A percentile compares a stretch with the other conserved stretches of the same genome.
Evolutionary conservation across 495 filamentous ascomycete genomes (phyloP).

Genomic region (Friedmanniomyces simplex): DNA sequence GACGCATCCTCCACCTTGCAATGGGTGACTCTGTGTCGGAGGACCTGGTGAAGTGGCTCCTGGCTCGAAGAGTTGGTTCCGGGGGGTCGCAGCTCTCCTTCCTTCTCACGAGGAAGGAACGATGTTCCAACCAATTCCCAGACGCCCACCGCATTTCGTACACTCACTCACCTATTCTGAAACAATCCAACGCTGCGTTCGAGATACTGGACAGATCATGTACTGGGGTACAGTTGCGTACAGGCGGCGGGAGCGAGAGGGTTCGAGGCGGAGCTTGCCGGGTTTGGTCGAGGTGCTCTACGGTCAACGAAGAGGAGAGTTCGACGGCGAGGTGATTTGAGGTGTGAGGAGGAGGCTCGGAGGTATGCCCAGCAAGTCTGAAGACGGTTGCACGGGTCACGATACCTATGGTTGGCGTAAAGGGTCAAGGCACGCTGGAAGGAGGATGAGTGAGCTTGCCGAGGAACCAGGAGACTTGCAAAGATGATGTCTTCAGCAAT

Average conservation of each 20-base stretch:
- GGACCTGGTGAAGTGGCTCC: too few species aligned
- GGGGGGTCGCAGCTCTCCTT: background rate
- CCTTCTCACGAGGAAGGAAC: background rate
- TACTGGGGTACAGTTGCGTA: constrained; percentile 5
- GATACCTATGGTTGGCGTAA: constrained; percentile 4
- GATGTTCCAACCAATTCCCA: background rate
- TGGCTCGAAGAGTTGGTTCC: background rate
- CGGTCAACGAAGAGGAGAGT: constrained; percentile 25
- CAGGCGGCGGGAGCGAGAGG: background rate
- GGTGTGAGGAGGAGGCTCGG: background rate
- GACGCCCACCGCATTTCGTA: background rate
- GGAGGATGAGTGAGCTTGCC: constrained; percentile 1
- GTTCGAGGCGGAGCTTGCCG: background rate
- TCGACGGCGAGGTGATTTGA: constrained; percentile 5
- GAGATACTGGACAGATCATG: constrained; percentile 1
- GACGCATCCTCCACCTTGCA: too few species aligned
- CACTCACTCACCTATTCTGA: constrained; percentile 17
- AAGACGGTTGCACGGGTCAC: constrained; percentile 10
- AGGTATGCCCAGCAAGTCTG: background rate
- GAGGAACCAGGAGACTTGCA: constrained; percentile 10
- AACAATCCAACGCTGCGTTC: constrained; percentile 4
- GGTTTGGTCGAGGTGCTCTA: constrained; percentile 22
- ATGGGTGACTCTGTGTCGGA: too few species aligned
- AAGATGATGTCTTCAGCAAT: constrained; percentile 18
- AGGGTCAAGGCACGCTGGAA: background rate